These are phyloP conservation scores for Lolium rigidum DNA, from an alignment of 176 grass and related monocot genomes.

Conservation along the genomic window DNA sequence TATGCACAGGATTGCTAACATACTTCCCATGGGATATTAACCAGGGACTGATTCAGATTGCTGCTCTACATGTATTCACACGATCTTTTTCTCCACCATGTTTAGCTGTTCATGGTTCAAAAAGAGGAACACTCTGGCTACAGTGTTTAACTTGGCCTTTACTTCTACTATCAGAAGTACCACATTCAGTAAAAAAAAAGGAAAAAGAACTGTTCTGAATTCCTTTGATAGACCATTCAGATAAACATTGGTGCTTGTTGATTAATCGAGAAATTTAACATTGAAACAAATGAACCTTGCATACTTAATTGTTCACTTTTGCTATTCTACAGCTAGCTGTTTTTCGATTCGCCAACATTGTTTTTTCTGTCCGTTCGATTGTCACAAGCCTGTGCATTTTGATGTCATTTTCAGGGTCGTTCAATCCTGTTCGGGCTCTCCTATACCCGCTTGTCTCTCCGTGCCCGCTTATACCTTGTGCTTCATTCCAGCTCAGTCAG, in stretches of 20 bases:
- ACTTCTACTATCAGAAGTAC: neutral
- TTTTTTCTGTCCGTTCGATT: too few species aligned
- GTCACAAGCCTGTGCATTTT: too few species aligned
- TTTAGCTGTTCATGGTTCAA: neutral
- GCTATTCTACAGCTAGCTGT: too few species aligned
- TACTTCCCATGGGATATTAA: neutral
- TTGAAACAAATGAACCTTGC: neutral
- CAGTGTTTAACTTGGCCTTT: neutral
- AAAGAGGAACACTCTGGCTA: neutral
- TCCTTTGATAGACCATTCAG: neutral
- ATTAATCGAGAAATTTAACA: neutral
- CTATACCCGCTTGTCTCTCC: too few species aligned
- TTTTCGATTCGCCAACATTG: too few species aligned
- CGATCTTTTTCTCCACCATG: neutral
- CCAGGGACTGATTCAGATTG: neutral
- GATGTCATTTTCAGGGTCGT: too few species aligned
- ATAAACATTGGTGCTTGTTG: neutral
- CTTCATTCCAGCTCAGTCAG: too few species aligned
- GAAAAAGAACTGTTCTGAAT: neutral
- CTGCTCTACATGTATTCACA: neutral
- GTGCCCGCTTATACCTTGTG: too few species aligned
- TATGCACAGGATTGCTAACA: too few species aligned
- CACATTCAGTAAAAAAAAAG: neutral
- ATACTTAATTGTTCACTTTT: neutral
- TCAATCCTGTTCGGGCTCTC: too few species aligned